Evolutionary conservation across 2,329 filamentous ascomycete genomes (phyloP), one percentile per base, ranked within the genome.

Genomic region (Diaporthe velutina): DNA sequence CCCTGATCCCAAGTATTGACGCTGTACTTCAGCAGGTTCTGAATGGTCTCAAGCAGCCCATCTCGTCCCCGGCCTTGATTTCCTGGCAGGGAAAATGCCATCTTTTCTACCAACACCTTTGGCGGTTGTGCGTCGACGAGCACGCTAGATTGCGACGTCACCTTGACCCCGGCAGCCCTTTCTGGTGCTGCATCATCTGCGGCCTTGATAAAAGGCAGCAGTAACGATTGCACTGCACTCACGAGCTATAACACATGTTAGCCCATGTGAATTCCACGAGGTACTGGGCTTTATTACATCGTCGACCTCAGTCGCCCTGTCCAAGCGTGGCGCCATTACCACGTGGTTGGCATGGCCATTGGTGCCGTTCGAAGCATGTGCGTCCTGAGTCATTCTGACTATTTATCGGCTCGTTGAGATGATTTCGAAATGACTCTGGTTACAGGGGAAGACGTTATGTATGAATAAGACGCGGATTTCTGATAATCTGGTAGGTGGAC

Each of bases 1-100:
- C 96, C 96, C 83, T 98, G 96, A 80, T 98, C 94, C 94, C 96
- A 98, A n/a, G 96, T 98, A 84, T 98, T 98, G 80, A 98, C 96
- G 80, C 94, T 96, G 83, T 97, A 95, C 77, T 90, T 88, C 55
- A 98, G 87, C n/a, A 98, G 88, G 75, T 92, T 90, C 78, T 91
- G 86, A 57, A 98, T 88, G 4, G 91, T 90, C 45, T 91, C 88
- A n/a, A 52, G 48, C 22, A 52, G 48, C 4, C 48, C 48, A 25
- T 25, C 2, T 4, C n/a, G 48, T 13, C 48, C 48, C n/a, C 48
- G 22, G 9, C 48, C 48, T 52, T 25, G n/a, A 52, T 4, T 52
- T 13, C 3, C 48, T 12, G 48, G 48, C 22, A 52, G 48, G 48
- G 48, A n/a, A 52, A 52, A 52, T 52, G 48, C 22, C 48, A 52